Conservation (phyloP, 179 eudicot genomes). For the Nepenthes alata region DNA sequence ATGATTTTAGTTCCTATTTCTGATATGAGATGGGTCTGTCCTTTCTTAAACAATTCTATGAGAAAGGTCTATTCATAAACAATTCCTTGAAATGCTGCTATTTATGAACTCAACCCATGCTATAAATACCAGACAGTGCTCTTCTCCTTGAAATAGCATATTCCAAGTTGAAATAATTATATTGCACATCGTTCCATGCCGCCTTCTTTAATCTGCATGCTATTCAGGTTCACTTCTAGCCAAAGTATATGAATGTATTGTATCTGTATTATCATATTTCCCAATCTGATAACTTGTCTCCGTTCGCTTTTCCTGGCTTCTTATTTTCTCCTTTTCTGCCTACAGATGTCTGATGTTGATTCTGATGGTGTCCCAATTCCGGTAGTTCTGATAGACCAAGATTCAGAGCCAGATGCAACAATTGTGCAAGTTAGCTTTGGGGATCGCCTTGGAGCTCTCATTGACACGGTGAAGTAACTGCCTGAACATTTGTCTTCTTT, state of each 20-base stretch:
- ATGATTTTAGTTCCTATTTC: too few relatives aligned
- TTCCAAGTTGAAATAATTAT: background rate
- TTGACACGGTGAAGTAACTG: constrained; percentile 65
- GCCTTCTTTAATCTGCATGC: background rate
- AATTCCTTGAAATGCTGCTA: too few relatives aligned
- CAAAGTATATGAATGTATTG: background rate
- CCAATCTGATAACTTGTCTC: background rate
- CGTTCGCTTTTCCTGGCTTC: background rate
- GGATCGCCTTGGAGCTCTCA: constrained; percentile 96
- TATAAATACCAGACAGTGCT: too few relatives aligned
- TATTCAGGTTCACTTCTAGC: background rate
- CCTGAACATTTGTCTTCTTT: background rate
- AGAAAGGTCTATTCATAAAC: too few relatives aligned
- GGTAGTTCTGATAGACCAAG: constrained; percentile 79
- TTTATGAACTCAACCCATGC: too few relatives aligned
- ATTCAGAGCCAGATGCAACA: constrained; percentile 69
- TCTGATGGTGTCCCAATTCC: constrained; percentile 71
- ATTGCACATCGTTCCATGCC: background rate
- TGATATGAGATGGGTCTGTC: too few relatives aligned
- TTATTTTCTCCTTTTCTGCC: constrained; percentile 2
- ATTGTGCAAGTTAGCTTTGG: constrained; percentile 91
- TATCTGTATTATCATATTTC: background rate
- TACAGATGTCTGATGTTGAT: constrained; percentile 44
- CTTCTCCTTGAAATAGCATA: background rate
- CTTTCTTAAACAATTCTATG: too few relatives aligned